These are phyloP conservation scores for Fraxinus xanthoxyloides DNA, from an alignment of 305 asterid genomes.

Conservation along the genomic window DNA sequence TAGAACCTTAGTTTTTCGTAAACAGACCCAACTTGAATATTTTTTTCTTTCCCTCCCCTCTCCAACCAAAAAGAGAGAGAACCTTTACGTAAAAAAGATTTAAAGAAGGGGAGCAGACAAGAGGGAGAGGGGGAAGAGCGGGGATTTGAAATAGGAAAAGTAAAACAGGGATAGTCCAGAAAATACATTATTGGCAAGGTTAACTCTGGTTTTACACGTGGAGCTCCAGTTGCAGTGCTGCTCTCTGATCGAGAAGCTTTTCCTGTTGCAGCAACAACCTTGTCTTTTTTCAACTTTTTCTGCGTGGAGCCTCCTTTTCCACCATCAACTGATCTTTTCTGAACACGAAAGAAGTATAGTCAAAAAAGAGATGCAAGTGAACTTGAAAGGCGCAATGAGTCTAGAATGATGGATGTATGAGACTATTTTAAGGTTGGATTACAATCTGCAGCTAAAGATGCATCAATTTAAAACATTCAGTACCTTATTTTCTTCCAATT, in stretches of 20 bases:
- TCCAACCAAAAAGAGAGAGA: neutral
- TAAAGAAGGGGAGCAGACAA: neutral
- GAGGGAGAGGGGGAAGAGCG: neutral
- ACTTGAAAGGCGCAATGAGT: constrained; percentile 13
- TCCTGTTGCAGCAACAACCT: constrained; percentile 59
- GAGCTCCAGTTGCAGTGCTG: constrained; percentile 56
- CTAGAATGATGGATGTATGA: neutral
- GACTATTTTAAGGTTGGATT: neutral
- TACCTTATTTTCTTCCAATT: constrained; percentile 85
- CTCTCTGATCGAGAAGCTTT: constrained; percentile 78
- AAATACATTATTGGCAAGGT: constrained; percentile 73
- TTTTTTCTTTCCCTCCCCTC: neutral
- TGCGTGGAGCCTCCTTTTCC: constrained; percentile 68
- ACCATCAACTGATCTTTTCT: constrained; percentile 74
- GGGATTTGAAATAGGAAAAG: neutral
- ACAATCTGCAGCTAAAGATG: constrained; percentile 22
- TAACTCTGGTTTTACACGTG: constrained; percentile 87
- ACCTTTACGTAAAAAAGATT: neutral
- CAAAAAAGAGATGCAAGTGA: constrained; percentile 21
- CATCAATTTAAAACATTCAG: constrained; percentile 17
- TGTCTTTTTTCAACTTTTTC: constrained; percentile 81
- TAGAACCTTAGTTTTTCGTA: neutral
- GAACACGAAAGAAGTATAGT: constrained; percentile 20
- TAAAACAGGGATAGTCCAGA: constrained; percentile 12
- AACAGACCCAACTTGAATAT: neutral